Percentiles rank a stretch among this genome's conserved stretches.
phyloP scores from a whole-genome alignment of 176 grass and related monocot genomes.

The Carex kokanica region DNA sequence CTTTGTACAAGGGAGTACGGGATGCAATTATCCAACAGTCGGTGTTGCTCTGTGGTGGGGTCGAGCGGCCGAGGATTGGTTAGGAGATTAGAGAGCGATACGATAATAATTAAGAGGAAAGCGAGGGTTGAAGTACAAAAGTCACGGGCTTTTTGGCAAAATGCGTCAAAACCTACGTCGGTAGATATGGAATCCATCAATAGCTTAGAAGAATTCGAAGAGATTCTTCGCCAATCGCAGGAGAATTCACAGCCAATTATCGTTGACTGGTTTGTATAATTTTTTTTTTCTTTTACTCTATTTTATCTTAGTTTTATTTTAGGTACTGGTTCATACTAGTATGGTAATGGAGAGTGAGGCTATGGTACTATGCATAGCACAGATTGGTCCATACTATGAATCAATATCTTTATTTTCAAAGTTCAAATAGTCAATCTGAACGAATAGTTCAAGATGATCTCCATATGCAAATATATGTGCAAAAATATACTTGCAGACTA shows the following conservation, averaged over 20 bases:
- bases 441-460: too few relatives aligned
- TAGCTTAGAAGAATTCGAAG: constrained; percentile 66
- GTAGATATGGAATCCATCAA: constrained; percentile 77
- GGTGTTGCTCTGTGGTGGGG: constrained; percentile 42
- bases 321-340: neutral
- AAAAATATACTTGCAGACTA: too few relatives aligned
- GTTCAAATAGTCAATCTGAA: too few relatives aligned
- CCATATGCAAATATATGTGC: too few relatives aligned
- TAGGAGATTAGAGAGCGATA: constrained; percentile 7
- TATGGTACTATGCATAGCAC: too few relatives aligned
- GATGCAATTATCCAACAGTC: neutral
- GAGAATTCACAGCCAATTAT: constrained; percentile 54
- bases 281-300: neutral
- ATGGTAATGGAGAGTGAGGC: neutral
- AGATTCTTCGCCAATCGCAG: constrained; percentile 46
- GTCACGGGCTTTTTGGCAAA: constrained; percentile 63
- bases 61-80: constrained; percentile 30
- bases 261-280: constrained; percentile 66
- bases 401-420: too few relatives aligned
- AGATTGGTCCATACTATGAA: too few relatives aligned
- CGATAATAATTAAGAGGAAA: neutral
- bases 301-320: neutral
- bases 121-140: neutral
- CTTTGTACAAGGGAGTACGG: constrained; percentile 34
- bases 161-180: constrained; percentile 45